Evolutionary conservation across 1,139 yeast genomes (phyloP), one percentile per base, ranked within the genome.

Genomic region (Kodamaea arcana): DNA sequence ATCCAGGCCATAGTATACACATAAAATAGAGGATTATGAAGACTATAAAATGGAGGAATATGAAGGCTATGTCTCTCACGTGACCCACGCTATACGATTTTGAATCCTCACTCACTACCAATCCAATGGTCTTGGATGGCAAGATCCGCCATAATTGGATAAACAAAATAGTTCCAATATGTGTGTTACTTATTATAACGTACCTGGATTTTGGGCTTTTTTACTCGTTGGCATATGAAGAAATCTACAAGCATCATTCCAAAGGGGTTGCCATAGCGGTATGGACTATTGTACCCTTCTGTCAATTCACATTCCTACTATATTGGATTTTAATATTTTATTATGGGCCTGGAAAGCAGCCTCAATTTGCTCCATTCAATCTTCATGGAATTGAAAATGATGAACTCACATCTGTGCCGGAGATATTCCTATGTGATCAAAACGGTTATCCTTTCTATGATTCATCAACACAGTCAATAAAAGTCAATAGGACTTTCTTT

Each of bases 371-470:
- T 6, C 62, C 62, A 0, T 60, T 60, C 31, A 54, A 65, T 41
- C 30, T 65, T 15, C 58, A 56, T 35, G 40, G 35, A 15, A 11
- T 24, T 7, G 38, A 34, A 5, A 43, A 41, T 8, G 39, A 40
- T 4, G 51, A 34, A 20, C 68, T 69, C 2, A 40, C 47, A 0
- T 46, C 50, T 3, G 39, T 39, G 2, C 87, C 88, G 0, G 62
- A 56, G 2, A 54, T 65, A 27, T 83, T 81, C 50, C 52, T 65
- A 14, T 79, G 86, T 51, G 83, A 80, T 52, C 58, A 56, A 12
- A 58, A 64, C 37, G 90, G 92, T 0, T 72, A 62, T 39, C 90
- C 90, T 0, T 60, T 58, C 26, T 82, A 79, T 74, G 80, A 86
- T 45, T 56, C 76, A 1, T 51, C 52, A 7, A 77, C 85, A 39